Evolutionary conservation across 108 stramenopile genomes (phyloP), one percentile per base, ranked within the genome.

Genomic region (Skeletonema potamos): DNA sequence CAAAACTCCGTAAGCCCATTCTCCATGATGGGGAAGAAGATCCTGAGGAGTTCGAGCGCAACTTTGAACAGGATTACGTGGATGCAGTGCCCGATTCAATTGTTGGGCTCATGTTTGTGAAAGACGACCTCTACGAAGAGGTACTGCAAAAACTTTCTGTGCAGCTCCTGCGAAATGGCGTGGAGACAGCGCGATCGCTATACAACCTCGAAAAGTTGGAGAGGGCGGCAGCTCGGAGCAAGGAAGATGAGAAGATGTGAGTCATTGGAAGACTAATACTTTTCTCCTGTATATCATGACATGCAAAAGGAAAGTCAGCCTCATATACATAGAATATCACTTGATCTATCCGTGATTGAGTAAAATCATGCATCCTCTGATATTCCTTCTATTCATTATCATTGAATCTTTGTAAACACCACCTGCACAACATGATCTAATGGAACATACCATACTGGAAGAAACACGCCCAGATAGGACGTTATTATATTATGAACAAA

Each of bases 1-100:
- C 58, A n/a, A 51, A 51, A 7, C n/a, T 51, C 8, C 58, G 58
- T n/a, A 59, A 33, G 17, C 58, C 58, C 1, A 59, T 59, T 59
- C 30, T 59, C 6, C 8, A 51, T 9, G 48, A 51, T 24, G 48
- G 48, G 22, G 58, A 33, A 2, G 58, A 59, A 33, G 30, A 59
- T 7, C 36, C 58, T 9, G 58, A 59, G 0, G 58, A 59, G 58
- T 59, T 9, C 27, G 58, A 59, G 58, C 29, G 32, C 17, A 17
- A 33, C 3, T 59, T 33, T 0, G 58, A 59, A n/a, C 58, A 59
- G n/a, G 33, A 30, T 4, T 59, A 10, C 9, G 2, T 8, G 30
- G 58, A 33, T 34, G 58, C n/a, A 18, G 32, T 59, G 26, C 58
- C 58, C 8, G 34, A 34, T 59, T 12, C 30, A 3, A 33, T 59